These are phyloP conservation scores for Fusarium virguliforme DNA, from an alignment of 2,329 filamentous ascomycete species.

Conservation along the genomic window DNA sequence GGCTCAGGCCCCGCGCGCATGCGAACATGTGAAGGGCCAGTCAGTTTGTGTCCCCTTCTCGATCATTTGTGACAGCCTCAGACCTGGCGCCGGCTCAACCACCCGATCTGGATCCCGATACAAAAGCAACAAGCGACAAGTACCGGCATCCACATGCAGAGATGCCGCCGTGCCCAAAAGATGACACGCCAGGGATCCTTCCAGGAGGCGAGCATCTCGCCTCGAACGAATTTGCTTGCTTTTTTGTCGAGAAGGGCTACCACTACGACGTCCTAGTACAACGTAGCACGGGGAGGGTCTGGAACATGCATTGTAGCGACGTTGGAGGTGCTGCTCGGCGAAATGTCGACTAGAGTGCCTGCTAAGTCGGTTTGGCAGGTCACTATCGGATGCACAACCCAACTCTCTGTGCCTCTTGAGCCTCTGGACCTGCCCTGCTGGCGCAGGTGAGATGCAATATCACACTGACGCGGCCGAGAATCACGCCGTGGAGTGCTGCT, in stretches of 20 bases:
- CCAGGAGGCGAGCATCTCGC: constrained; percentile 20
- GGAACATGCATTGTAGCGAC: constrained; percentile 11
- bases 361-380: constrained; percentile 20
- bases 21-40: constrained; percentile 37
- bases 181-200: constrained; percentile 24
- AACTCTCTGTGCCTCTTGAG: constrained; percentile 26
- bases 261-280: constrained; percentile 29
- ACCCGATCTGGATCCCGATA: constrained; percentile 44
- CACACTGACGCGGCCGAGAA: constrained; percentile 46
- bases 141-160: constrained; percentile 46
- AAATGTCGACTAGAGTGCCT: constrained; percentile 37
- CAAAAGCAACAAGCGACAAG: constrained; percentile 43
- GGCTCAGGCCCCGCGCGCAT: constrained; percentile 1
- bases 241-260: constrained; percentile 3
- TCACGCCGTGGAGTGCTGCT: constrained; percentile 45
- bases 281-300: constrained; percentile 31
- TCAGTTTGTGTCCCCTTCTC: constrained; percentile 7
- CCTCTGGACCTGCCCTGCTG: constrained; percentile 31
- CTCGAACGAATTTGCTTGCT: constrained; percentile 18
- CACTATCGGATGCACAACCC: constrained; percentile 19
- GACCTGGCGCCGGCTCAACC: constrained; percentile 37
- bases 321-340: constrained; percentile 34
- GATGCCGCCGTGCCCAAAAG: constrained; percentile 19
- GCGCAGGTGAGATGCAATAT: constrained; percentile 42
- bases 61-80: constrained; percentile 36